Conservation (phyloP, 345 rosid genomes). For the Eucalyptus guilfoylei region DNA sequence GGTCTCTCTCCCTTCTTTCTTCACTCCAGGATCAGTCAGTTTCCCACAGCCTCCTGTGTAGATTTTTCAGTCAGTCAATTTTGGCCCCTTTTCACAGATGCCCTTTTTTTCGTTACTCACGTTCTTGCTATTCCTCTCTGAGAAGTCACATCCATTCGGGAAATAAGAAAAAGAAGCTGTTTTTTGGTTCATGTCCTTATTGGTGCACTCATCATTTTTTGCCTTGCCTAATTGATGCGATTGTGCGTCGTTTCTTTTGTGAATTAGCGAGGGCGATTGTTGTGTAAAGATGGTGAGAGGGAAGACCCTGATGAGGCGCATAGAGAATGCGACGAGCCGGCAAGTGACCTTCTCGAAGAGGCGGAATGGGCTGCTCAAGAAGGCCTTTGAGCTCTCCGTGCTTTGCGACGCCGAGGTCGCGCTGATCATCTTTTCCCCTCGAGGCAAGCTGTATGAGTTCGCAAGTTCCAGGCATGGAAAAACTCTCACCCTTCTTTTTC, state of each 20-base stretch:
- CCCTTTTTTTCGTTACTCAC: neutral
- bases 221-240: neutral
- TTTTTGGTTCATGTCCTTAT: neutral
- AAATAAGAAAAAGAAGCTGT: neutral
- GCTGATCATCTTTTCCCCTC: neutral
- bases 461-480: constrained; percentile 1
- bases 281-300: constrained; percentile 2
- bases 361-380: constrained; percentile 5
- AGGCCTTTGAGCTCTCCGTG: constrained; percentile 7
- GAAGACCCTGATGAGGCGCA: constrained; percentile 8
- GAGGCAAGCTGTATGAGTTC: constrained; percentile 5
- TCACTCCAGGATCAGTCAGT: neutral
- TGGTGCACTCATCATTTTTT: neutral
- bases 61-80: neutral
- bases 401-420: constrained; percentile 6
- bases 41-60: neutral
- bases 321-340: constrained; percentile 9
- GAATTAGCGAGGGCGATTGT: neutral
- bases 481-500: neutral
- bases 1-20: neutral
- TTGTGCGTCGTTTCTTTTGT: neutral
- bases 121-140: neutral
- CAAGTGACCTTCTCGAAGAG: constrained; percentile 9
- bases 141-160: neutral
- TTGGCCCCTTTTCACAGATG: neutral